phyloP scores from a whole-genome alignment of 768 basidiomycete genomes.

The Trametes cinnabarina region DNA sequence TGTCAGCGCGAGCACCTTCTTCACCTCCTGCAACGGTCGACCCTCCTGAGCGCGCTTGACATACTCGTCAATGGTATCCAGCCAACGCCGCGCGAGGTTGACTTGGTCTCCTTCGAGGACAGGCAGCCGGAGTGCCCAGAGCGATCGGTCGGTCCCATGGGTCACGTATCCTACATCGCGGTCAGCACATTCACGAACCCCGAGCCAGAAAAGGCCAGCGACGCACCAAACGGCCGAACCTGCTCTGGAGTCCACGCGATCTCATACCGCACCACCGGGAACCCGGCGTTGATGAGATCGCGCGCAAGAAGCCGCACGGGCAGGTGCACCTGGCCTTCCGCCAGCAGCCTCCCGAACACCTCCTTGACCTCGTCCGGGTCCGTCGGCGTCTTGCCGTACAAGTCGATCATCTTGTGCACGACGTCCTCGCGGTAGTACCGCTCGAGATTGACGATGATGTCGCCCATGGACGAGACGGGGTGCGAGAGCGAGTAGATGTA shows the following conservation, averaged over 20 bases:
- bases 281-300: constrained; percentile 54
- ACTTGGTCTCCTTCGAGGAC: constrained; percentile 46
- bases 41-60: constrained; percentile 38
- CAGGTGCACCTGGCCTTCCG: constrained; percentile 64
- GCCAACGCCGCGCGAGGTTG: constrained; percentile 52
- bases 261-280: constrained; percentile 66
- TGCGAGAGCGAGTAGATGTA: constrained; percentile 73
- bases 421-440: constrained; percentile 58
- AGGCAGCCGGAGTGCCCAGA: constrained; percentile 62
- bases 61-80: constrained; percentile 49
- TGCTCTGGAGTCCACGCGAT: constrained; percentile 71
- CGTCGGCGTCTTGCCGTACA: constrained; percentile 40
- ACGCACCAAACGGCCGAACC: constrained; percentile 50
- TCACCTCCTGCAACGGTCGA: constrained; percentile 30
- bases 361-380: constrained; percentile 43
- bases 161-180: constrained; percentile 57
- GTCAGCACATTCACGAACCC: too few relatives aligned
- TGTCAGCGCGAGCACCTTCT: constrained; percentile 47
- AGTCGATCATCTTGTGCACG: constrained; percentile 43
- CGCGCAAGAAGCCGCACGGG: constrained; percentile 61
- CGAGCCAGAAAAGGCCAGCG: background rate
- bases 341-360: constrained; percentile 58
- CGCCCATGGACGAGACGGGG: constrained; percentile 46
- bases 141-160: constrained; percentile 59
- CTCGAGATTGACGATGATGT: constrained; percentile 56